Conservation (phyloP, 306 rosid genomes). For the Quercus wislizeni region DNA sequence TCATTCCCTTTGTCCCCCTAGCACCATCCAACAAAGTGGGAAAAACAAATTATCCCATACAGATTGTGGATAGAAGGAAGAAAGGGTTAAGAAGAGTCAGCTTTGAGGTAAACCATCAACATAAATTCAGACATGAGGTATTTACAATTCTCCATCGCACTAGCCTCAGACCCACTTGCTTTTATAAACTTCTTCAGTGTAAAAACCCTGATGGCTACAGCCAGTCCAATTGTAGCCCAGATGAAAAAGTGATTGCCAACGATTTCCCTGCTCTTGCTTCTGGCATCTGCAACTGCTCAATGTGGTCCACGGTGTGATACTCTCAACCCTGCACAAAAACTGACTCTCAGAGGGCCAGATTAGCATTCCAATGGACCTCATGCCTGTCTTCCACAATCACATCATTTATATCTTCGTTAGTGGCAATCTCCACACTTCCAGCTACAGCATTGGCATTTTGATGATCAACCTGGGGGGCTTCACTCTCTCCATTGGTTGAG, state of each 20-base stretch:
- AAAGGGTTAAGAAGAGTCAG: no score
- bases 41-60: background rate
- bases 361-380: background rate
- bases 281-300: background rate
- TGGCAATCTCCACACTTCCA: background rate
- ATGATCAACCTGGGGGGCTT: background rate
- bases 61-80: background rate
- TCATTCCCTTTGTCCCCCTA: background rate
- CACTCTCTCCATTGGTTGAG: background rate
- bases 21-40: background rate
- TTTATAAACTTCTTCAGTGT: background rate
- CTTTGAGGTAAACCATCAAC: no score
- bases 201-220: background rate
- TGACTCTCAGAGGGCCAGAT: background rate
- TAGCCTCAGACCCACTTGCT: background rate
- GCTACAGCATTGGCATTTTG: background rate
- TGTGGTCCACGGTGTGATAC: background rate
- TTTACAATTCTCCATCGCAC: no score
- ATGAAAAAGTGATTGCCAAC: background rate
- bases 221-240: background rate
- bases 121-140: no score
- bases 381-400: background rate
- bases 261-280: background rate
- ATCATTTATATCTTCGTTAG: background rate
- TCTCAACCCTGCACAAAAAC: background rate